phyloP scores from a whole-genome alignment of 306 rosid genomes.

The Cicer judaicum region DNA sequence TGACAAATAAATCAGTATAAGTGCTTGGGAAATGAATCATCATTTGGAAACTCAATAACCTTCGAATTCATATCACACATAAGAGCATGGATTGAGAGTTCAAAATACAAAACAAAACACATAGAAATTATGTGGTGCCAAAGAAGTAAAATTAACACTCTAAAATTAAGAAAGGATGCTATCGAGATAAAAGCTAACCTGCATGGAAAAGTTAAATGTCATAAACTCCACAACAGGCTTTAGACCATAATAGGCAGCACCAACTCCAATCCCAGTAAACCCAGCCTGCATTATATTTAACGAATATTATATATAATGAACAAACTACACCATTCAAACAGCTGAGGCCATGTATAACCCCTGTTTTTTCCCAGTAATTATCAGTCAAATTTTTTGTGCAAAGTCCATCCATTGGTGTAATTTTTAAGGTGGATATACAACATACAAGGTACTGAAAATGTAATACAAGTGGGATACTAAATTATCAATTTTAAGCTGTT shows the following conservation, averaged over 20 bases:
- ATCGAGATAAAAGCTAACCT: constrained; percentile 61
- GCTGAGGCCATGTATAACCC: constrained; percentile 20
- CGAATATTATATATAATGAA: constrained; percentile 25
- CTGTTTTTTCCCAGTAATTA: background rate
- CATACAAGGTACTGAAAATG: background rate
- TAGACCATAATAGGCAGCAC: constrained; percentile 96
- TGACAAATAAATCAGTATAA: background rate
- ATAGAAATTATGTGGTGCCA: background rate
- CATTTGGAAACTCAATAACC: constrained; percentile 11
- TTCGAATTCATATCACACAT: background rate
- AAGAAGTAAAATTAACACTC: constrained; percentile 1
- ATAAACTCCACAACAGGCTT: constrained; percentile 91
- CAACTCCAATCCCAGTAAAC: constrained; percentile 97
- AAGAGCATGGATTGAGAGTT: background rate
- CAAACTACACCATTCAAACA: constrained; percentile 34
- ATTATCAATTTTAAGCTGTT: background rate
- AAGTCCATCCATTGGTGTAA: background rate
- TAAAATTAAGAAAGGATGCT: constrained; percentile 19
- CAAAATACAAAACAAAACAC: background rate
- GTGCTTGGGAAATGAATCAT: constrained; percentile 6
- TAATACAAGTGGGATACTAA: constrained; percentile 11
- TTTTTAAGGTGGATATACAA: constrained; percentile 17
- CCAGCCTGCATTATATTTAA: constrained; percentile 81
- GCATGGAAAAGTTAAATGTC: constrained; percentile 99
- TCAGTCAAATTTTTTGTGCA: constrained; percentile 17